A percentile compares a stretch with the other conserved stretches of the same genome.
These are phyloP conservation scores for Setaria viridis DNA, from an alignment of 202 grass and related monocot species.

Conservation along the genomic window DNA sequence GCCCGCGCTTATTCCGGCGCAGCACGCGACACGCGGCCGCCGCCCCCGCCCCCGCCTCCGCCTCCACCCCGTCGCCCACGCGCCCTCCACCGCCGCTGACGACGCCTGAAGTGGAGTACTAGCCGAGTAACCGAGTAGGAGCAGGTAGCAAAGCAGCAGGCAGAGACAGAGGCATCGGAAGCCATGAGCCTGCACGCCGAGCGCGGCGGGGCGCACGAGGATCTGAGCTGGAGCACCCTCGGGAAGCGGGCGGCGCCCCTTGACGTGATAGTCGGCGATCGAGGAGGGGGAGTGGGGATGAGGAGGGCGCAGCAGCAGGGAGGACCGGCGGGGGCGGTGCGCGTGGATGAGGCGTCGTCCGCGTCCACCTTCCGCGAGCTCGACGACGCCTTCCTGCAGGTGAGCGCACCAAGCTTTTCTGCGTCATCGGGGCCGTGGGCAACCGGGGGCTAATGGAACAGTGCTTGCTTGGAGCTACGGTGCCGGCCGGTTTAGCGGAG, in stretches of 20 bases:
- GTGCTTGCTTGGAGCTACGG: slow-evolving; percentile 20
- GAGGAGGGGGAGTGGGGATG: slow-evolving; percentile 36
- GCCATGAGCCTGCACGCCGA: not conserved
- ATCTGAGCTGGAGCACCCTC: slow-evolving; percentile 18
- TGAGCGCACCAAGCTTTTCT: slow-evolving; percentile 18
- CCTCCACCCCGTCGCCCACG: not conserved
- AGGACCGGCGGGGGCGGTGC: slow-evolving; percentile 53
- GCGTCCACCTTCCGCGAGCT: slow-evolving; percentile 89
- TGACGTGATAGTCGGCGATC: slow-evolving; percentile 32
- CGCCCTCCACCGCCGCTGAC: not conserved
- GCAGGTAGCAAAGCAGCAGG: not conserved
- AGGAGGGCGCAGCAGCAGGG: slow-evolving; percentile 42
- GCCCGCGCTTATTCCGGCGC: slow-evolving; percentile 54
- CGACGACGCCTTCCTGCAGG: slow-evolving; percentile 95
- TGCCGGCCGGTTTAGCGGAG: not conserved
- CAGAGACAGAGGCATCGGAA: not conserved
- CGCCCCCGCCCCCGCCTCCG: not conserved
- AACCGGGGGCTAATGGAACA: slow-evolving; percentile 32
- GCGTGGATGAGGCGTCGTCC: slow-evolving; percentile 67
- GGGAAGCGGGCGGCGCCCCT: not conserved
- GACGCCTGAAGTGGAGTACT: no score
- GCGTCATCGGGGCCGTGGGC: not conserved
- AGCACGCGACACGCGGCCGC: slow-evolving; percentile 54
- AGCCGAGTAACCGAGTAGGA: not conserved
- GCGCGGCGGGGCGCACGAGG: slow-evolving; percentile 12